phyloP scores from a whole-genome alignment of 2,329 filamentous ascomycete species.

The Torrubiella hemipterigena region DNA sequence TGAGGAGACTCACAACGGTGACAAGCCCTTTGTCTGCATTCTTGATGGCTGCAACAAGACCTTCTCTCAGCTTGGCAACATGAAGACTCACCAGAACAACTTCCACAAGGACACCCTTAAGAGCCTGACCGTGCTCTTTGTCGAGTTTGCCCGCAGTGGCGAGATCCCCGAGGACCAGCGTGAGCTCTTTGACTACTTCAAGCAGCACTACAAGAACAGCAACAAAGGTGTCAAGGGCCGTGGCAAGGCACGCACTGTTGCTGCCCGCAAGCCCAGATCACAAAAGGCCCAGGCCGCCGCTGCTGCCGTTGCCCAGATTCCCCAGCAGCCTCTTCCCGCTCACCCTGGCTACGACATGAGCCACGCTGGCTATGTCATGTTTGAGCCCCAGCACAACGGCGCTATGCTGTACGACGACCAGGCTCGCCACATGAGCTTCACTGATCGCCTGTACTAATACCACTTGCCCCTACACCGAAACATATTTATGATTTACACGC shows the following conservation, averaged over 20 bases:
- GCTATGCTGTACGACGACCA: conserved; percentile 33
- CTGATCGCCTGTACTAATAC: conserved; percentile 30
- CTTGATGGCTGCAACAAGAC: conserved; percentile 77
- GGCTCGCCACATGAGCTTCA: conserved; percentile 25
- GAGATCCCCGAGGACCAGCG: conserved; percentile 52
- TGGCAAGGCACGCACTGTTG: conserved; percentile 68
- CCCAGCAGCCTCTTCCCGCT: conserved; percentile 16
- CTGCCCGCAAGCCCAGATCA: conserved; percentile 17
- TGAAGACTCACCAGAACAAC: conserved; percentile 94
- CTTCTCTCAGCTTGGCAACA: conserved; percentile 82
- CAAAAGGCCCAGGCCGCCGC: conserved; percentile 12
- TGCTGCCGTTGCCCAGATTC: conserved; percentile 7
- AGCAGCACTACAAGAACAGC: conserved; percentile 85
- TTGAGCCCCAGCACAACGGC: conserved; percentile 30
- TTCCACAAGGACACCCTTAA: conserved; percentile 71
- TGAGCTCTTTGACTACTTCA: conserved; percentile 76
- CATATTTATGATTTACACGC: conserved; percentile 5
- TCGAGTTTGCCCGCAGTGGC: conserved; percentile 44
- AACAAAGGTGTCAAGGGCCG: conserved; percentile 98
- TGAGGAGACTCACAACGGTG: conserved; percentile 64
- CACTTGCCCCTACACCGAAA: no score
- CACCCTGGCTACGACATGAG: conserved; percentile 20
- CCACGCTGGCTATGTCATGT: conserved; percentile 28
- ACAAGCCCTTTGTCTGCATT: conserved; percentile 70
- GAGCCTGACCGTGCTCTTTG: conserved; percentile 59